Evolutionary conservation across 2,329 filamentous ascomycete species (phyloP).

Genomic region (Rhytidhysteron rufulum): DNA sequence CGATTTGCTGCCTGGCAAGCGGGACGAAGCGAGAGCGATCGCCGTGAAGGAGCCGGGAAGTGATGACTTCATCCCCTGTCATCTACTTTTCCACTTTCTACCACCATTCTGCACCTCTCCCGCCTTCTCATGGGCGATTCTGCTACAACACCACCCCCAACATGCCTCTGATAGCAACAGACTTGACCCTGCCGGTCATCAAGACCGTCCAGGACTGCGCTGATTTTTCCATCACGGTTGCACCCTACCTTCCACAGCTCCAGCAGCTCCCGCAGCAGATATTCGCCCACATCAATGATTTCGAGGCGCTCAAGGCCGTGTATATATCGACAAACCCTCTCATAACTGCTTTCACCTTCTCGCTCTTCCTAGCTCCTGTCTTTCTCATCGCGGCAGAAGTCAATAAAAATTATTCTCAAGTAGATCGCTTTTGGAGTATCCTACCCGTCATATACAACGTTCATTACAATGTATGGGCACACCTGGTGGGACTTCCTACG

Average conservation of each 20-base stretch:
- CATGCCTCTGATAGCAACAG: constrained; percentile 43
- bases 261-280: constrained; percentile 41
- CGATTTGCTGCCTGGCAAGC: constrained; percentile 7
- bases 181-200: constrained; percentile 62
- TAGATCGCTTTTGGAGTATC: constrained; percentile 89
- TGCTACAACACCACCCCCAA: constrained; percentile 4
- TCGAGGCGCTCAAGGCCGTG: constrained; percentile 62
- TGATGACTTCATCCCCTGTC: constrained; percentile 1
- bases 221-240: constrained; percentile 69
- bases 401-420: constrained; percentile 95
- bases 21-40: constrained; percentile 2
- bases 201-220: constrained; percentile 69
- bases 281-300: constrained; percentile 56
- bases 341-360: constrained; percentile 68
- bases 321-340: constrained; percentile 87
- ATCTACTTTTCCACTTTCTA: background rate
- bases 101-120: background rate
- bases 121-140: background rate
- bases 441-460: constrained; percentile 81
- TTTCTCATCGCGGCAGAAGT: constrained; percentile 76
- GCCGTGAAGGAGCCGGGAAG: too few species aligned
- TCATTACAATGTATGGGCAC: constrained; percentile 81
- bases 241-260: constrained; percentile 70
- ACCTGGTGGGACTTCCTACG: constrained; percentile 66
- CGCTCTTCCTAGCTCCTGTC: constrained; percentile 65